Base-by-base conservation (phyloP, 352 stramenopile species). In the Thalassiosira allenii region DNA sequence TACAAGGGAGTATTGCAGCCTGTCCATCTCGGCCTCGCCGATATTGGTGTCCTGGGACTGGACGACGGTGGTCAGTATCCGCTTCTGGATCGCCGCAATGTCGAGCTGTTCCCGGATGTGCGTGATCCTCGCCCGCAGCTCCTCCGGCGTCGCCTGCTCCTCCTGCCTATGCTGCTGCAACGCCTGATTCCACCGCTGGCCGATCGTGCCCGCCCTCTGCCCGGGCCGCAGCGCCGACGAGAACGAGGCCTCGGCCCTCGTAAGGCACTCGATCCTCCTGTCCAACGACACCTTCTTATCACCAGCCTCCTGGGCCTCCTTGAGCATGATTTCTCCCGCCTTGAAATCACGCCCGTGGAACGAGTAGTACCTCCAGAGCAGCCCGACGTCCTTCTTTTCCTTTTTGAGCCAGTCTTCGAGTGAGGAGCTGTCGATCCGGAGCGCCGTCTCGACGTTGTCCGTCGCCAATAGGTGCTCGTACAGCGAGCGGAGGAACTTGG, bases 331-430 rank as follows among this genome's bases (percentile, higher is more conserved):
- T 53, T 91, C 68, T 49, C 81, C 88, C 57, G 88, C 89, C 33
- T 91, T 54, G 17, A 84, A 27, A 51, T 90, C 33, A 17, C 80
- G 81, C 22, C 70, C 63, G 59, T 93, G 89, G 34, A 92, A 69
- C 22, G 83, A 81, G 62, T 91, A 94, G 70, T 93, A 93, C 22
- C 68, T 81, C 69, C 83, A 89, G 3, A 93, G 57, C 32, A 94
- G 81, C 30, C 57, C 54, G n/a, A 75, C 44, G 30, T 84, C 79
- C 47, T 91, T 74, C 58, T 91, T 85, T 22, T 86, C 57, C 9
- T 86, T 72, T 0, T 41, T 12, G 0, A 95, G 58, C 87, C 86
- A 95, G 25, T 79, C 83, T 49, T 94, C 88, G n/a, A 94, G 53
- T 8, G 75, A 86, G 12, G 70, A 72, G 68, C 76, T 92, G 17